A percentile compares a stretch with the other conserved stretches of the same genome.
Conservation (phyloP, 352 stramenopile species). For the Peronospora destructor region DNA sequence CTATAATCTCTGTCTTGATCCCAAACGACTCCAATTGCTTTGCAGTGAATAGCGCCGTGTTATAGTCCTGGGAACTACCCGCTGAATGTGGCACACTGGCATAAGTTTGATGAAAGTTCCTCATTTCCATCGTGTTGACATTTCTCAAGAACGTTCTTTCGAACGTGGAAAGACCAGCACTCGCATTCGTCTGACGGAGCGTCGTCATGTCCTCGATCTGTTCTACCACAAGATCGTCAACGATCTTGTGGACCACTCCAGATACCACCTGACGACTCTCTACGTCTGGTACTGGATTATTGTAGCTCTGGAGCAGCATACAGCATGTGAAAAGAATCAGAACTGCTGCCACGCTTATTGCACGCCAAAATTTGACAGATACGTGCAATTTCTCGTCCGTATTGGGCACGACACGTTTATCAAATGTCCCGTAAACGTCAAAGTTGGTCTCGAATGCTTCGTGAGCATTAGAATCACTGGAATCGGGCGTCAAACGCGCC, state of each 20-base stretch:
- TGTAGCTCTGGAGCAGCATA: conserved; percentile 19
- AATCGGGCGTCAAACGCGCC: background rate
- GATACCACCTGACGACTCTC: background rate
- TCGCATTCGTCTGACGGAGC: conserved; percentile 17
- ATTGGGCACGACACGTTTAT: conserved; percentile 9
- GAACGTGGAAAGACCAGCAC: conserved; percentile 19
- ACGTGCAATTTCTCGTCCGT: conserved; percentile 5
- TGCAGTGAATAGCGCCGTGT: conserved; percentile 52
- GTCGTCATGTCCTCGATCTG: conserved; percentile 1
- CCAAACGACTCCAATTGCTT: conserved; percentile 51
- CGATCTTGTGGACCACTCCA: conserved; percentile 1
- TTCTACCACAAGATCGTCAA: background rate
- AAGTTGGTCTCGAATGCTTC: conserved; percentile 4
- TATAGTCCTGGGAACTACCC: conserved; percentile 49
- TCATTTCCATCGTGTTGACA: conserved; percentile 23
- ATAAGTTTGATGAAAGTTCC: conserved; percentile 25
- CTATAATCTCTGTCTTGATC: conserved; percentile 52
- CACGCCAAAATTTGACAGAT: conserved; percentile 12
- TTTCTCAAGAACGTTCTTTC: conserved; percentile 21
- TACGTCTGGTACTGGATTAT: conserved; percentile 1
- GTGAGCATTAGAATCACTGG: conserved; percentile 1
- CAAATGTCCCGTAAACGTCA: conserved; percentile 20
- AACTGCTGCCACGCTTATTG: conserved; percentile 9
- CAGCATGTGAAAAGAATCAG: conserved; percentile 19
- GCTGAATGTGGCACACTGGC: conserved; percentile 38